A percentile compares a stretch with the other conserved stretches of the same genome.
phyloP scores from a whole-genome alignment of 352 stramenopile species.

The Globisporangium yorkense region DNA sequence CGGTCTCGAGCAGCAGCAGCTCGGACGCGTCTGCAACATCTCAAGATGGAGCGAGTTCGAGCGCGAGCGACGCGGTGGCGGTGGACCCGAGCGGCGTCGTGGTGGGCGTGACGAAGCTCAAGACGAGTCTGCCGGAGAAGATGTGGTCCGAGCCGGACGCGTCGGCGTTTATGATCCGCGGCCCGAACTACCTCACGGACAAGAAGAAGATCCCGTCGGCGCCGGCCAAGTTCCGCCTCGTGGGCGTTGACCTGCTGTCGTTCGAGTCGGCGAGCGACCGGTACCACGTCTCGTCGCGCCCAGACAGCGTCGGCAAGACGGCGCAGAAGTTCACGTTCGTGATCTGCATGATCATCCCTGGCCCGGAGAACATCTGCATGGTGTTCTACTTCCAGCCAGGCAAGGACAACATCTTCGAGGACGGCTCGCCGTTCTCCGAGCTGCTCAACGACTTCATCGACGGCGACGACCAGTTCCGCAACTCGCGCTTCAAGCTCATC shows the following conservation, averaged over 20 bases:
- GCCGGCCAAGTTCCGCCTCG: conserved; percentile 67
- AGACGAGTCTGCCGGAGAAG: conserved; percentile 69
- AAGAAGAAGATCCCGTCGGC: conserved; percentile 85
- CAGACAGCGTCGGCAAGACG: conserved; percentile 68
- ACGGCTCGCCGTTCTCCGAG: conserved; percentile 84
- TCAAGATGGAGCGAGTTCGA: not conserved
- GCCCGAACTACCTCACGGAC: conserved; percentile 84
- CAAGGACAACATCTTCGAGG: conserved; percentile 79
- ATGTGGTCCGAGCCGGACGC: conserved; percentile 84
- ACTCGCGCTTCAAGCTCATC: conserved; percentile 98
- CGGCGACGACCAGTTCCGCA: conserved; percentile 92
- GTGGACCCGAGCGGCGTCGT: conserved; percentile 62
- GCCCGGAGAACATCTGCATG: conserved; percentile 71
- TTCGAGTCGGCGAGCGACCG: conserved; percentile 67
- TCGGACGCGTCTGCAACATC: not conserved
- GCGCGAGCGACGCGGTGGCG: conserved; percentile 8
- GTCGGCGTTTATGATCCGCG: conserved; percentile 78
- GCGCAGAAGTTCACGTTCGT: conserved; percentile 85
- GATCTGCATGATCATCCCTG: conserved; percentile 87
- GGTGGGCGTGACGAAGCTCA: conserved; percentile 56
- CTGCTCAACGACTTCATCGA: conserved; percentile 91
- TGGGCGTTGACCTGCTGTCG: conserved; percentile 76
- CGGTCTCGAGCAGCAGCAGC: conserved; percentile 25
- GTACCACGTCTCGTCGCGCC: conserved; percentile 69
- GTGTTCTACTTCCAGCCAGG: conserved; percentile 85